Base-by-base conservation (phyloP, 208 protist genomes). In the Acanthamoeba castellanii region DNA sequence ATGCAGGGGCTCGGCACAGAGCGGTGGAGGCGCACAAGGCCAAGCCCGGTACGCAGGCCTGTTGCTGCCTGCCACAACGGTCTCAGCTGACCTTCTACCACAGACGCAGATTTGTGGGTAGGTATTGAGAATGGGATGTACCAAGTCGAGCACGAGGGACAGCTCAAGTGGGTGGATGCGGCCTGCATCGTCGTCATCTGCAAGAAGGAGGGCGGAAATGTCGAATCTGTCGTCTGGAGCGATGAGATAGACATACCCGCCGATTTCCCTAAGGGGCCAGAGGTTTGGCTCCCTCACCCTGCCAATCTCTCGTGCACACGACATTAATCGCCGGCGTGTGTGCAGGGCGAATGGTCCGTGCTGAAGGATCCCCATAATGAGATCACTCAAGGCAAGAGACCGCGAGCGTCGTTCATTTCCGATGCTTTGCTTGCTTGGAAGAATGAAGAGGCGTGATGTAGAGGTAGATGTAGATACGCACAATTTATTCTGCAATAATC, bases 71-170 rank as follows among this genome's bases (percentile, higher is more conserved):
- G 64, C 0, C 8, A 0, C 9, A 11, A 72, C 61, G 30, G 8
- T 5, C 61, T 18, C n/a, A 22, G 57, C 6, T 20, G 57, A 64
- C 57, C 20, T 76, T 3, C 20, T 13, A 18, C 18, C 64, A 72
- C 74, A 82, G 74, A 82, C 1, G 74, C 74, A 7, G 74, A 82
- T 52, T 42, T 82, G 74, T 82, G 74, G 37, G 74, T 82, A 7
- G 74, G 74, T 7, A 82, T 82, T 22, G 74, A 82, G 37, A 82
- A 82, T 34, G 74, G 74, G 27, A 82, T 82, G 74, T 82, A 82
- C 74, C 74, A 82, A 27, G 74, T 82, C 0, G 74, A 34, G 6
- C 37, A 3, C 27, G 74, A 82, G 22, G 37, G 22, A 8, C 37
- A 82, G 74, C 74, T n/a, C 11, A 82, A 82, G 37, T 82, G 74